Percentiles rank a stretch among this genome's conserved stretches.
Conservation (phyloP, 495 filamentous ascomycete species). For the Xanthoparmelia taractica region DNA sequence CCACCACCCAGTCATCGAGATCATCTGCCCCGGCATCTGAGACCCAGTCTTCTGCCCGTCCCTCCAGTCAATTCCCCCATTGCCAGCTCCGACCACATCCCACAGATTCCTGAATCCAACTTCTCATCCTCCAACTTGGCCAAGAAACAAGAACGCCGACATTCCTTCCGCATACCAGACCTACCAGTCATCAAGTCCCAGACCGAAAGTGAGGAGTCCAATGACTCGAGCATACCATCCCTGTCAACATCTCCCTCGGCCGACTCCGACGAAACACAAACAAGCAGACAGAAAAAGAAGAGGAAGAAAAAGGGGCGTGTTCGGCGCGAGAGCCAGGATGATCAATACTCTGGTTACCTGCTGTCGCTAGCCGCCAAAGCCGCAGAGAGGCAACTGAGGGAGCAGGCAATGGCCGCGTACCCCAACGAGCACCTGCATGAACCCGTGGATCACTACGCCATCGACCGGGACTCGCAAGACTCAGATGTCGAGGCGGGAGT, state of each 20-base stretch:
- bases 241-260: conserved; percentile 42
- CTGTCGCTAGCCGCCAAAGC: conserved; percentile 67
- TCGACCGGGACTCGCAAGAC: conserved; percentile 44
- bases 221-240: conserved; percentile 41
- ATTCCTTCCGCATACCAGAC: conserved; percentile 50
- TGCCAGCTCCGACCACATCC: conserved; percentile 18
- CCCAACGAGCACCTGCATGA: conserved; percentile 59
- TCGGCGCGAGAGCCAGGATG: conserved; percentile 55
- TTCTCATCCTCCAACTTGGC: conserved; percentile 43
- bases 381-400: conserved; percentile 63
- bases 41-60: conserved; percentile 16
- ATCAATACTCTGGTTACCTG: conserved; percentile 63
- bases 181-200: conserved; percentile 48
- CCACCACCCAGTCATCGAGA: conserved; percentile 23
- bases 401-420: conserved; percentile 63
- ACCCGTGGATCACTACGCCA: conserved; percentile 52
- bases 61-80: conserved; percentile 30
- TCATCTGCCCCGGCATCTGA: conserved; percentile 17
- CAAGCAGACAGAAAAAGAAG: conserved; percentile 36
- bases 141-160: conserved; percentile 38
- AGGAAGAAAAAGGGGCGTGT: conserved; percentile 27
- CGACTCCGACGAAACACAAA: conserved; percentile 32
- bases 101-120: conserved; percentile 34
- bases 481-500: conserved; percentile 31
- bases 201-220: conserved; percentile 49